phyloP scores from a whole-genome alignment of 2,329 filamentous ascomycete species.

The Bipolaris sorokiniana region DNA sequence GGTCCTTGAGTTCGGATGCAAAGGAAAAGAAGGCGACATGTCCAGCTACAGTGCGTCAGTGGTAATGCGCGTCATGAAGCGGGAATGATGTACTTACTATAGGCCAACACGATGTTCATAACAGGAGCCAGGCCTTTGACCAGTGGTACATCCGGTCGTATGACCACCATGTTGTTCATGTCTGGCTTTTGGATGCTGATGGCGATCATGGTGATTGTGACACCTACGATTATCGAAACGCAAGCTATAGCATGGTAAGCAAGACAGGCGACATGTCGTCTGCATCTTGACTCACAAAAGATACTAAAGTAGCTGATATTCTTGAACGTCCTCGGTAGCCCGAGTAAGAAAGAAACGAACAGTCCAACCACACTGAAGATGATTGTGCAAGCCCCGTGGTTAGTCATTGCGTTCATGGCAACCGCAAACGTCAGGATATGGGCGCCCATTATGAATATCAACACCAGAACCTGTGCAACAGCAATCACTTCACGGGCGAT shows the following conservation, averaged over 20 bases:
- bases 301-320: constrained; percentile 68
- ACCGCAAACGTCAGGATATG: constrained; percentile 74
- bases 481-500: constrained; percentile 68
- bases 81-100: constrained; percentile 51
- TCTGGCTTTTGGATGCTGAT: constrained; percentile 61
- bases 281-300: constrained; percentile 53
- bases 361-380: constrained; percentile 67
- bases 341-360: constrained; percentile 63
- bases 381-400: constrained; percentile 68
- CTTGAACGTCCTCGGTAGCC: constrained; percentile 67
- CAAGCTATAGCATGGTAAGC: constrained; percentile 57
- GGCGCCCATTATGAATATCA: constrained; percentile 73
- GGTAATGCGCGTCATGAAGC: neutral
- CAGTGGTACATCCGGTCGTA: constrained; percentile 29
- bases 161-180: constrained; percentile 33
- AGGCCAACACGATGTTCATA: constrained; percentile 73
- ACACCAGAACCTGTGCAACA: constrained; percentile 65
- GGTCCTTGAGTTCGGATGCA: constrained; percentile 68
- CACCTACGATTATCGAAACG: constrained; percentile 66
- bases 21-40: constrained; percentile 74
- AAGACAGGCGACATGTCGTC: constrained; percentile 13
- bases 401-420: constrained; percentile 69
- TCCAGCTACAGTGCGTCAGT: constrained; percentile 48
- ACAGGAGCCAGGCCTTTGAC: constrained; percentile 38
- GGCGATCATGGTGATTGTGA: constrained; percentile 70